phyloP scores from a whole-genome alignment of 2,329 filamentous ascomycete species.

The Pseudogymnoascus sp. region DNA sequence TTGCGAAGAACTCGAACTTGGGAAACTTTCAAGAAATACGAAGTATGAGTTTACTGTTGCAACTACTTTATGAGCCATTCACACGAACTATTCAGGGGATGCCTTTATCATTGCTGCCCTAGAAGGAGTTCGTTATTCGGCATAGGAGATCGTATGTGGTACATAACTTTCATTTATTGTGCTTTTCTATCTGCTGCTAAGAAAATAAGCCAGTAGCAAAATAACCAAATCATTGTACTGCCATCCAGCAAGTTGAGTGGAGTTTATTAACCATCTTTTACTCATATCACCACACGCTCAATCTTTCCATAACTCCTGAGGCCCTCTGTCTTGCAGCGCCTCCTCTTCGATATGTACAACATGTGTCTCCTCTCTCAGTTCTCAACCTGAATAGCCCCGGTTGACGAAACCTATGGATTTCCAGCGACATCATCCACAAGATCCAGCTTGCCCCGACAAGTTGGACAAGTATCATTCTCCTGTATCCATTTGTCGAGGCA shows the following conservation, averaged over 20 bases:
- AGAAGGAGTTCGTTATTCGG: neutral
- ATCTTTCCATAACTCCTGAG: neutral
- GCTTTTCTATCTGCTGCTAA: neutral
- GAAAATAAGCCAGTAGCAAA: neutral
- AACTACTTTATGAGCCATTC: neutral
- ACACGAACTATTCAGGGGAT: neutral
- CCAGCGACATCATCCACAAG: neutral
- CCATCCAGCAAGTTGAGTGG: neutral
- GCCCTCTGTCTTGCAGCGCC: neutral
- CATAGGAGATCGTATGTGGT: neutral
- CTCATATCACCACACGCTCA: neutral
- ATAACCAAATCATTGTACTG: neutral
- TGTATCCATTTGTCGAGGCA: constrained; percentile 7
- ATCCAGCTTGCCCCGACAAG: neutral
- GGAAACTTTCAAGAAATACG: neutral
- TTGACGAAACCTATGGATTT: neutral
- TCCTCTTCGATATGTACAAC: neutral
- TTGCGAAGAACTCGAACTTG: neutral
- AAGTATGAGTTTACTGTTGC: neutral
- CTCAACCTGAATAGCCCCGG: too few relatives aligned
- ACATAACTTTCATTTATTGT: neutral
- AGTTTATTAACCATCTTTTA: neutral
- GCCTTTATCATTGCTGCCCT: neutral
- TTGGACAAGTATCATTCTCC: constrained; percentile 4
- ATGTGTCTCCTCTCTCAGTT: too few relatives aligned